Conservation (phyloP, 495 filamentous ascomycete species). For the Neurospora sp. region DNA sequence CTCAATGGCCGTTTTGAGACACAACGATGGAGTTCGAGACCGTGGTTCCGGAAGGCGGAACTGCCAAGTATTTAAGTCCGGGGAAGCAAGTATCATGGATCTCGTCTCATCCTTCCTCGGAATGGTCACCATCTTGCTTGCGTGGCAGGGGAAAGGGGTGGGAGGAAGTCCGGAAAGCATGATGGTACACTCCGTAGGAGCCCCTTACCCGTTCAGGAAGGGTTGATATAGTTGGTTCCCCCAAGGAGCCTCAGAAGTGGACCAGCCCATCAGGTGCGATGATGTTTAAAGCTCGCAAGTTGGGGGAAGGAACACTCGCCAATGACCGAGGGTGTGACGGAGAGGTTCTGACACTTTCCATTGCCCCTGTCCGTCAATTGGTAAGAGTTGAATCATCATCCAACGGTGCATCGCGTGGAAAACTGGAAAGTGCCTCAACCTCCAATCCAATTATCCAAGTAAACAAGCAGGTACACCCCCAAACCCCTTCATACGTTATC, state of each 20-base stretch:
- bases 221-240: neutral
- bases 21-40: neutral
- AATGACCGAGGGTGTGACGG: neutral
- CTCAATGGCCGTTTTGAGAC: neutral
- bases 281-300: neutral
- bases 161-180: neutral
- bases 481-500: neutral
- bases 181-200: neutral
- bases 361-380: neutral
- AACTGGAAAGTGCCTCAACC: neutral
- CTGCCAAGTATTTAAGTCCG: neutral
- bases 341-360: neutral
- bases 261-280: neutral
- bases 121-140: neutral
- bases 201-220: neutral
- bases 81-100: neutral
- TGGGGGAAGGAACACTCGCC: neutral
- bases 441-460: neutral
- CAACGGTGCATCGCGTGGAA: neutral
- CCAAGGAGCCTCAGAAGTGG: neutral
- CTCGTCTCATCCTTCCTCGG: neutral
- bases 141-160: neutral
- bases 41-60: neutral
- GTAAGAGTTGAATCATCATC: neutral
- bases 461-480: neutral